These are phyloP conservation scores for Ophiostoma angusticollis DNA, from an alignment of 2,329 filamentous ascomycete genomes.

Conservation along the genomic window DNA sequence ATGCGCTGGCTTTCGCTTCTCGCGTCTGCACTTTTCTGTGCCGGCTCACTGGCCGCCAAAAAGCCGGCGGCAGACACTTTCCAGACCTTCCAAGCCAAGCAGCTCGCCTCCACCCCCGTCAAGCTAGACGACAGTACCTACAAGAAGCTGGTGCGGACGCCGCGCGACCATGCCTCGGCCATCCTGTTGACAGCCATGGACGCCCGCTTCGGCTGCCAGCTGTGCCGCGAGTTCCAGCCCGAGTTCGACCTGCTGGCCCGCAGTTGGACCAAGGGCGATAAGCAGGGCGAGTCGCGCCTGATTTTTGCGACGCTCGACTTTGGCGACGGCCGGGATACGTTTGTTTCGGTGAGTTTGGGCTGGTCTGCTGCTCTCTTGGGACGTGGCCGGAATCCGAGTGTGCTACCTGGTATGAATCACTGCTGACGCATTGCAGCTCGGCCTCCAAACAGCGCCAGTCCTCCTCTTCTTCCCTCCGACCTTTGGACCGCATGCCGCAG, in stretches of 20 bases:
- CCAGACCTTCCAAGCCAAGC: conserved; percentile 54
- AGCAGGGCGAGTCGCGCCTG: conserved; percentile 55
- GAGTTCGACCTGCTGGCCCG: conserved; percentile 82
- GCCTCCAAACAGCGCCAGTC: conserved; percentile 87
- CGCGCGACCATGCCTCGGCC: conserved; percentile 72
- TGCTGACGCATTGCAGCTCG: too few relatives aligned
- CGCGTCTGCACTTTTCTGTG: conserved; percentile 49
- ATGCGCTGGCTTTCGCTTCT: conserved; percentile 59
- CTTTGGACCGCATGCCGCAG: conserved; percentile 61
- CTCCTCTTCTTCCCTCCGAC: conserved; percentile 81
- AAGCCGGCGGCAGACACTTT: conserved; percentile 49
- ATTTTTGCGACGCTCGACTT: conserved; percentile 85
- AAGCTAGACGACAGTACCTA: conserved; percentile 70
- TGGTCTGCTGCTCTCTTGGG: not conserved
- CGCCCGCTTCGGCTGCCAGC: conserved; percentile 64
- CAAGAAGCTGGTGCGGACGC: conserved; percentile 58
- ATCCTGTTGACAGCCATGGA: conserved; percentile 83
- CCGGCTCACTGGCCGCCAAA: conserved; percentile 48
- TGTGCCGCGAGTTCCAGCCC: conserved; percentile 84
- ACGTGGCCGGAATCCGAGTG: too few relatives aligned
- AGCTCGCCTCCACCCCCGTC: conserved; percentile 52
- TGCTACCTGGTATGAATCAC: too few relatives aligned
- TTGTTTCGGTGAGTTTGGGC: conserved; percentile 58
- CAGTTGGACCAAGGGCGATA: conserved; percentile 81
- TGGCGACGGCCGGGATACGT: conserved; percentile 65